Base-by-base conservation (phyloP, 768 basidiomycete genomes). In the Kwoniella dendrophila region DNA sequence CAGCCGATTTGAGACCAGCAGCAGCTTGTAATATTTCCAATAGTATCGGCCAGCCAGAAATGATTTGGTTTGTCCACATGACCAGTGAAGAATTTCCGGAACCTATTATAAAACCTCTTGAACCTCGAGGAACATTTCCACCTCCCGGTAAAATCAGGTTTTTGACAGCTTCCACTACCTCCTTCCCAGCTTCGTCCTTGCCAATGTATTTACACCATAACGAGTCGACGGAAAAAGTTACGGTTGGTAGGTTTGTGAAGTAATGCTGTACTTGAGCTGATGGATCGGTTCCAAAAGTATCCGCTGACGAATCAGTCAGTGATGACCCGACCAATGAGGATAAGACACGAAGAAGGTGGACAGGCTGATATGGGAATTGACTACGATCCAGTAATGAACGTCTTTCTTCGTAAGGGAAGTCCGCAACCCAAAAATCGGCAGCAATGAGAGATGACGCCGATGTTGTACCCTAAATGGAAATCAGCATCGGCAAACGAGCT, bases 41-140 rank as follows among this genome's bases (percentile, higher is more conserved):
- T 5, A 95, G 79, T 14, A 95, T 76, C 66, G 85, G 88, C 93
- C 93, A 96, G 2, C 90, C 91, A 6, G 88, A 90, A 71, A 92
- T 87, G 60, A 68, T 47, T 45, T 86, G 82, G 66, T 89, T 87
- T 64, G 87, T 83, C 93, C 93, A 96, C 20, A 84, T 83, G 4
- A 89, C 87, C 22, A 88, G 79, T 18, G 85, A 88, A 1, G 84
- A 86, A 3, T 84, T 84, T 1, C 66, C 62, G 6, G 62, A 64
- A 64, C 86, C 90, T 33, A 94, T 81, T 22, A 92, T 82, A 7
- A 85, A 84, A 2, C 90, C 92, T 1, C 81, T 77, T 1, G 89
- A 86, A 22, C 85, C 84, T 5, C 85, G 81, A 24, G 88, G 87
- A 4, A 96, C 82, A 11, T 82, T 82, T 0, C 86, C 86, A 0